Evolutionary conservation across 768 basidiomycete genomes (phyloP).

Genomic region (Termitomyces bulborhizus): DNA sequence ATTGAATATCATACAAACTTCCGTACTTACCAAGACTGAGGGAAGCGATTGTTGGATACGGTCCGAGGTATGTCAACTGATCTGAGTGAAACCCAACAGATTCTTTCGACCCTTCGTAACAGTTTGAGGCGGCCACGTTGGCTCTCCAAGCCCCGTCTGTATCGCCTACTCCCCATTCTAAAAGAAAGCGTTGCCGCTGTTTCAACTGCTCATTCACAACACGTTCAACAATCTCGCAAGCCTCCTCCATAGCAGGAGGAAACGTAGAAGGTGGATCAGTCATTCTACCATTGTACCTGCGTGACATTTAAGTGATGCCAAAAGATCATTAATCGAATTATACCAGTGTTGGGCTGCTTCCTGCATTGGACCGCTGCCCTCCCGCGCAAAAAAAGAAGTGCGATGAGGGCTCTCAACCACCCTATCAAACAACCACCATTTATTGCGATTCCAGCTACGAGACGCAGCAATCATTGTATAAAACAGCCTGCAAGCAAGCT

Average conservation of each 20-base stretch:
- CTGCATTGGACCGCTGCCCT: constrained; percentile 51
- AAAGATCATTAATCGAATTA: constrained; percentile 7
- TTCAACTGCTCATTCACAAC: constrained; percentile 67
- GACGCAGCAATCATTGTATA: constrained; percentile 65
- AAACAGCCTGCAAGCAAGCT: constrained; percentile 71
- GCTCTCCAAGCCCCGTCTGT: constrained; percentile 51
- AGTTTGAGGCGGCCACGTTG: constrained; percentile 82
- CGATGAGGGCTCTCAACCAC: constrained; percentile 80
- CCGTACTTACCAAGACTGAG: constrained; percentile 60
- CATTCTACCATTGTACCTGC: constrained; percentile 75
- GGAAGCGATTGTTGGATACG: constrained; percentile 82
- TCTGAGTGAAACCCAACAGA: constrained; percentile 82
- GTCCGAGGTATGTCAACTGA: constrained; percentile 74
- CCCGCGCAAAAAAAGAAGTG: constrained; percentile 71
- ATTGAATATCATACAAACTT: not conserved
- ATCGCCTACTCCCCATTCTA: constrained; percentile 56
- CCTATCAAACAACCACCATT: constrained; percentile 82
- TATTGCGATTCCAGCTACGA: constrained; percentile 60
- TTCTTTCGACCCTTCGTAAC: constrained; percentile 78
- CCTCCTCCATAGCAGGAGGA: constrained; percentile 69
- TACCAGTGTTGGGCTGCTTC: constrained; percentile 76
- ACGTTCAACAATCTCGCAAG: constrained; percentile 62
- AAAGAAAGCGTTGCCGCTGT: constrained; percentile 50
- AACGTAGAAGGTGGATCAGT: constrained; percentile 53
- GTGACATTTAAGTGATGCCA: constrained; percentile 1